Conservation (phyloP, 495 filamentous ascomycete species). For the Penicillium alfredii region DNA sequence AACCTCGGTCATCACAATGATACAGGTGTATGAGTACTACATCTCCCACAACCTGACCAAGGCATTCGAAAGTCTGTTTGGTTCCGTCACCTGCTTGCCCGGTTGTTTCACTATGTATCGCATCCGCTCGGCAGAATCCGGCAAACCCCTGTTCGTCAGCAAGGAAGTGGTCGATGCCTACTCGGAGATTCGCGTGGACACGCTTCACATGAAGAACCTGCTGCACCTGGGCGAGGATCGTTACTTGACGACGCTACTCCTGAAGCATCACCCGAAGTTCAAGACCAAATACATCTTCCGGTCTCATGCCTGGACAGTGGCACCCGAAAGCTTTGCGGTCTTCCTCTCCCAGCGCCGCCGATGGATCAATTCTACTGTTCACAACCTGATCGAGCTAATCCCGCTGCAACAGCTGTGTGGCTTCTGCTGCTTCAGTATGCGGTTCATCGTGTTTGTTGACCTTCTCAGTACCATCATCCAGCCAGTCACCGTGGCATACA, state of each 20-base stretch:
- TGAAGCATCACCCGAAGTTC: slow-evolving; percentile 88
- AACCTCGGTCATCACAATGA: slow-evolving; percentile 91
- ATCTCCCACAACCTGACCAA: slow-evolving; percentile 98
- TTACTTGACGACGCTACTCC: slow-evolving; percentile 88
- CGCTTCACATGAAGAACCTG: slow-evolving; percentile 97
- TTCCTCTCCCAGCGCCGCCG: slow-evolving; percentile 97
- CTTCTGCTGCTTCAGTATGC: slow-evolving; percentile 99
- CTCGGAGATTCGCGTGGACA: slow-evolving; percentile 89
- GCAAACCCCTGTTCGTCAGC: slow-evolving; percentile 94
- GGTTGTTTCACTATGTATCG: slow-evolving; percentile 99
- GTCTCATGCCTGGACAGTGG: slow-evolving; percentile 92
- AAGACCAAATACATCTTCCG: slow-evolving; percentile 96
- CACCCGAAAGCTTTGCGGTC: slow-evolving; percentile 85
- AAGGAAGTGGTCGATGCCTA: slow-evolving; percentile 83
- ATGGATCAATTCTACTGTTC: slow-evolving; percentile 99
- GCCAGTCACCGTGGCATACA: slow-evolving; percentile 87
- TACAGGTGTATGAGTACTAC: slow-evolving; percentile 99
- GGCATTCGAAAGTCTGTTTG: slow-evolving; percentile 97
- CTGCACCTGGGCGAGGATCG: slow-evolving; percentile 89
- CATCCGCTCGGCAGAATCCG: slow-evolving; percentile 85
- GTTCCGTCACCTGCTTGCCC: slow-evolving; percentile 93
- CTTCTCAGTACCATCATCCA: slow-evolving; percentile 86
- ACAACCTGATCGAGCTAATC: slow-evolving; percentile 95
- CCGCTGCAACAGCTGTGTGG: slow-evolving; percentile 90
- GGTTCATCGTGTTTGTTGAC: slow-evolving; percentile 95